Evolutionary conservation across 2,329 filamentous ascomycete genomes (phyloP), one percentile per base, ranked within the genome.

Genomic region (Nemania sp.): DNA sequence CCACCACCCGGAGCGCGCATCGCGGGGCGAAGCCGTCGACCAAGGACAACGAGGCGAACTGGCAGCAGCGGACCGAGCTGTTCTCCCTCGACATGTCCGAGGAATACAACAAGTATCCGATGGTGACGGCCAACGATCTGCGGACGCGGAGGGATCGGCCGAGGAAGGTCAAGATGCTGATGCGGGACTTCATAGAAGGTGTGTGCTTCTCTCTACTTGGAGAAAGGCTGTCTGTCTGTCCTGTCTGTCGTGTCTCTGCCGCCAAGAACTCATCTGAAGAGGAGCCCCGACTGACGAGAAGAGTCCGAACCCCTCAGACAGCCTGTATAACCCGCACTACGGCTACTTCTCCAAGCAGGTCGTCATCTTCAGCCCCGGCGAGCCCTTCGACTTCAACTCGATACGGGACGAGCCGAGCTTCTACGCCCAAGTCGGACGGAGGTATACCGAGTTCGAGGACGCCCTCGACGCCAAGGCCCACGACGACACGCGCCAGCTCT

Each of bases 181-280:
- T 96, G 74, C 86, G 96, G 67, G 96, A 99, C 81, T 99, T 99
- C 73, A 95, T 99, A 73, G 95, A 99, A 76, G 93, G 90, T 92
- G 73, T 67, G 75, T 74, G 35, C 15, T 39, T 39, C 3, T 39
- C 11, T 39, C 35, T 11, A 11, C 15, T 7, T n/a, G n/a, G n/a
- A n/a, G n/a, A n/a, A n/a, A n/a, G n/a, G n/a, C n/a, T n/a, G n/a
- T n/a, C n/a, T n/a, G n/a, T n/a, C n/a, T n/a, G n/a, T n/a, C n/a
- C n/a, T n/a, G n/a, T n/a, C n/a, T n/a, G n/a, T n/a, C n/a, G n/a
- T n/a, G n/a, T n/a, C n/a, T n/a, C n/a, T n/a, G n/a, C n/a, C n/a
- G n/a, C n/a, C n/a, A n/a, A n/a, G n/a, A n/a, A n/a, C n/a, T n/a
- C n/a, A n/a, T n/a, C n/a, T n/a, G n/a, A n/a, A 35, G 15, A 11